Evolutionary conservation across 768 basidiomycete genomes (phyloP).

Genomic region (Russula foetens): DNA sequence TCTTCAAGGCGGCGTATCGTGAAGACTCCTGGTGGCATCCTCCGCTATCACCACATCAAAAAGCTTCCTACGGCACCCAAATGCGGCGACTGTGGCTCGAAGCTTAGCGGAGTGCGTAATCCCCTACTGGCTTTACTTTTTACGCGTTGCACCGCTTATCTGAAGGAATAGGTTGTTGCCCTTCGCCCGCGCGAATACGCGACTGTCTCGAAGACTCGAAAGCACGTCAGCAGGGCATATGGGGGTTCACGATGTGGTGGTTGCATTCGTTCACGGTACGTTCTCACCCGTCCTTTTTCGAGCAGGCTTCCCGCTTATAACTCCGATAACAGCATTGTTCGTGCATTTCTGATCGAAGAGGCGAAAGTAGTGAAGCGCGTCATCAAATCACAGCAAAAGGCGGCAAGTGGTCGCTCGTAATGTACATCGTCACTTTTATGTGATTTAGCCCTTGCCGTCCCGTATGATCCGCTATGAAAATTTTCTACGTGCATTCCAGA

Average conservation of each 20-base stretch:
- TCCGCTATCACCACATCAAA: constrained; percentile 97
- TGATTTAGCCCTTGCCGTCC: background rate
- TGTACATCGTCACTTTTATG: background rate
- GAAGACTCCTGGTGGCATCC: constrained; percentile 97
- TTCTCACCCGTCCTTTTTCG: constrained; percentile 1
- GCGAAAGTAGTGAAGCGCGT: constrained; percentile 99
- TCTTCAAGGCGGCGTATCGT: constrained; percentile 93
- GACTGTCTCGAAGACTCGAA: constrained; percentile 92
- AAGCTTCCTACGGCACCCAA: constrained; percentile 88
- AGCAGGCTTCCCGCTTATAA: background rate
- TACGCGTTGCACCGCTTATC: background rate
- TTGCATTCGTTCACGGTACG: constrained; percentile 91
- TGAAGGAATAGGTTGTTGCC: constrained; percentile 64
- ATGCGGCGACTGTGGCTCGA: constrained; percentile 97
- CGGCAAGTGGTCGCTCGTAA: constrained; percentile 21
- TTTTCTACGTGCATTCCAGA: background rate
- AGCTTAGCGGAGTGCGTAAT: constrained; percentile 81
- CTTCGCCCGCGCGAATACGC: constrained; percentile 96
- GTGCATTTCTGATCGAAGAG: constrained; percentile 98
- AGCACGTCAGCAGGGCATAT: constrained; percentile 93
- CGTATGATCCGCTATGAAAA: constrained; percentile 1
- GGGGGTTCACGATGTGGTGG: constrained; percentile 95
- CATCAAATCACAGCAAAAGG: constrained; percentile 80
- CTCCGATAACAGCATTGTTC: constrained; percentile 74
- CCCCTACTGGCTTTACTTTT: background rate